Conservation (phyloP, 1,139 yeast species). For the Magnusiomyces paraingens region DNA sequence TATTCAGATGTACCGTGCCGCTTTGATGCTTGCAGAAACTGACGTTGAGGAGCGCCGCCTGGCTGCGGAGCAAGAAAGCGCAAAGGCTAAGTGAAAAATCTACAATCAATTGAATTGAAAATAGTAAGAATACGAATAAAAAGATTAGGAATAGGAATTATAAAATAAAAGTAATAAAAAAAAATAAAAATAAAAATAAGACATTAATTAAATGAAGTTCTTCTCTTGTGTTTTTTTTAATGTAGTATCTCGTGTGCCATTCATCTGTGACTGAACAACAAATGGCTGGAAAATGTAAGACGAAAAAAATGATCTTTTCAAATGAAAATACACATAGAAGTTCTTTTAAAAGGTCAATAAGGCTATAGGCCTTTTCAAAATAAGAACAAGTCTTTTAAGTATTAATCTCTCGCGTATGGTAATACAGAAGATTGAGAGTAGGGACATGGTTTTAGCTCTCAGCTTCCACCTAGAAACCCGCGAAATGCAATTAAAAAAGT, state of each 20-base stretch:
- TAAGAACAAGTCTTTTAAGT: too few species aligned
- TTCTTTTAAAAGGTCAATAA: not conserved
- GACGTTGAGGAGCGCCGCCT: constrained; percentile 57
- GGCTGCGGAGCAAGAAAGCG: constrained; percentile 23
- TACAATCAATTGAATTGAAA: not conserved
- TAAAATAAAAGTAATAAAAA: not conserved
- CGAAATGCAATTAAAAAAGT: not conserved
- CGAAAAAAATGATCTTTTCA: not conserved
- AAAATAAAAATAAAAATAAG: not conserved
- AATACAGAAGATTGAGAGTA: constrained; percentile 2
- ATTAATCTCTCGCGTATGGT: not conserved
- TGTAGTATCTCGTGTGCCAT: not conserved
- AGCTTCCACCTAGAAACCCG: constrained; percentile 1
- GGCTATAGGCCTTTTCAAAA: too few species aligned
- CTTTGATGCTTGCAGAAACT: constrained; percentile 65
- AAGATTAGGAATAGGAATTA: not conserved
- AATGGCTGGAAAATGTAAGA: not conserved
- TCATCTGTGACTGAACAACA: not conserved
- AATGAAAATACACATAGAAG: not conserved
- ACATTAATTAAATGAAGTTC: too few species aligned
- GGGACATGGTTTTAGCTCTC: not conserved
- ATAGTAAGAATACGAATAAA: not conserved
- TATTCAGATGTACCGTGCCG: constrained; percentile 83
- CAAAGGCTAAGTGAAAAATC: not conserved
- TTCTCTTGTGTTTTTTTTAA: not conserved